These are phyloP conservation scores for Termitomyces titanicus DNA, from an alignment of 768 basidiomycete species.

Conservation along the genomic window DNA sequence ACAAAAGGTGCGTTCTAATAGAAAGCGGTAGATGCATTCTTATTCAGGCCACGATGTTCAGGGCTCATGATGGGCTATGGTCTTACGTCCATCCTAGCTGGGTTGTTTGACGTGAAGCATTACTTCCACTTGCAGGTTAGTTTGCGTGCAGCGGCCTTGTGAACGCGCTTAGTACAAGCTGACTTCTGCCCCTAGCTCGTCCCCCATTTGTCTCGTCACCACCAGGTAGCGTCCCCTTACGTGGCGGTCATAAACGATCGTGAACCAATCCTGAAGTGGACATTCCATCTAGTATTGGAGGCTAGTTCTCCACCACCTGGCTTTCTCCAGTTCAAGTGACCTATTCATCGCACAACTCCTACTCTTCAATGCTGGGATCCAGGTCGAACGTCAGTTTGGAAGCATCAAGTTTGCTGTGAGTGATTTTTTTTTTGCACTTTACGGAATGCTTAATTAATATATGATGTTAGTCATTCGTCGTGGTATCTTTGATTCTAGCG, in stretches of 20 bases:
- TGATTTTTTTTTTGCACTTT: constrained; percentile 1
- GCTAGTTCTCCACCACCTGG: constrained; percentile 66
- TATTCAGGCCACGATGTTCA: constrained; percentile 25
- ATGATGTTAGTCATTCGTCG: constrained; percentile 83
- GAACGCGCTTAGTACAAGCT: constrained; percentile 12
- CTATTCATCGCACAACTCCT: constrained; percentile 73
- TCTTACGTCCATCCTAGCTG: constrained; percentile 66
- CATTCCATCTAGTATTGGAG: constrained; percentile 84
- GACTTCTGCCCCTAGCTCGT: constrained; percentile 48
- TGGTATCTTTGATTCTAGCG: constrained; percentile 62
- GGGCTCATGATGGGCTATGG: constrained; percentile 76
- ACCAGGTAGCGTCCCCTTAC: constrained; percentile 58
- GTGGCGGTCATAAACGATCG: constrained; percentile 7
- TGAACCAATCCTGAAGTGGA: constrained; percentile 31
- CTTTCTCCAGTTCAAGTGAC: constrained; percentile 83
- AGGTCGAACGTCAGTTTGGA: constrained; percentile 84
- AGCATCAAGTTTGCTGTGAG: constrained; percentile 83
- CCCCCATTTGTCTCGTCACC: constrained; percentile 86
- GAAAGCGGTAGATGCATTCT: not conserved
- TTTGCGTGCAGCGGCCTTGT: constrained; percentile 5
- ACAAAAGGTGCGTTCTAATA: constrained; percentile 59
- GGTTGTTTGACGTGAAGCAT: constrained; percentile 84
- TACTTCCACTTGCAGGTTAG: constrained; percentile 81
- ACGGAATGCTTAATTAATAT: no score
- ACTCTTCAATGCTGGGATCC: constrained; percentile 65